Evolutionary conservation across 352 stramenopile genomes (phyloP).

Genomic region (Pythium biforme): DNA sequence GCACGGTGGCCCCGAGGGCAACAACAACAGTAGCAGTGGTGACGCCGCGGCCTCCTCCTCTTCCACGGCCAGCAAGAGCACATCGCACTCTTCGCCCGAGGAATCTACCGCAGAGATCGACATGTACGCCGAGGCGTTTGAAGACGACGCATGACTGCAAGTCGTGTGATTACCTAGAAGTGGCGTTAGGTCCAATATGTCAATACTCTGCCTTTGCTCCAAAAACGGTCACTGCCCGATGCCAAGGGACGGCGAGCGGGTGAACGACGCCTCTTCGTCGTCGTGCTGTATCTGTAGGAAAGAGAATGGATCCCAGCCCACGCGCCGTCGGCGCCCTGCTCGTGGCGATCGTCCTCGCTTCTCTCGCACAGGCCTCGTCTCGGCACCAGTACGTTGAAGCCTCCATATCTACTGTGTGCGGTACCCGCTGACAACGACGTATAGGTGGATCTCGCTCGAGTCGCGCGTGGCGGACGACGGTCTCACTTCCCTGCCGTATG

Average conservation of each 20-base stretch:
- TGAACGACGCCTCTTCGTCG: too few species aligned
- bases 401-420: too few species aligned
- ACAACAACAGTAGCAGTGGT: conserved; percentile 24
- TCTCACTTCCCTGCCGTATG: too few species aligned
- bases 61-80: conserved; percentile 10
- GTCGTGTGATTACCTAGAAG: background rate
- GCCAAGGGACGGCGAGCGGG: background rate
- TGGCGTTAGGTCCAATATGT: background rate
- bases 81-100: conserved; percentile 8
- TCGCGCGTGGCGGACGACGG: background rate
- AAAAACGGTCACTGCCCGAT: background rate
- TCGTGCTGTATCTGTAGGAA: too few species aligned
- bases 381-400: conserved; percentile 5
- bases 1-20: conserved; percentile 31
- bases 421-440: too few species aligned
- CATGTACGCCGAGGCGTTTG: conserved; percentile 18
- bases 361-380: background rate
- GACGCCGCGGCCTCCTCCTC: background rate
- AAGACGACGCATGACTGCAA: conserved; percentile 13
- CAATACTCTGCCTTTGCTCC: conserved; percentile 6
- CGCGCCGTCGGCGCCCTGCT: background rate
- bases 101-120: conserved; percentile 18
- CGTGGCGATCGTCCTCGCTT: background rate
- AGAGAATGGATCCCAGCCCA: background rate
- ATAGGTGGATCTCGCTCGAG: conserved; percentile 11